phyloP scores from a whole-genome alignment of 805 yeast genomes.

The Candida boidinii region DNA sequence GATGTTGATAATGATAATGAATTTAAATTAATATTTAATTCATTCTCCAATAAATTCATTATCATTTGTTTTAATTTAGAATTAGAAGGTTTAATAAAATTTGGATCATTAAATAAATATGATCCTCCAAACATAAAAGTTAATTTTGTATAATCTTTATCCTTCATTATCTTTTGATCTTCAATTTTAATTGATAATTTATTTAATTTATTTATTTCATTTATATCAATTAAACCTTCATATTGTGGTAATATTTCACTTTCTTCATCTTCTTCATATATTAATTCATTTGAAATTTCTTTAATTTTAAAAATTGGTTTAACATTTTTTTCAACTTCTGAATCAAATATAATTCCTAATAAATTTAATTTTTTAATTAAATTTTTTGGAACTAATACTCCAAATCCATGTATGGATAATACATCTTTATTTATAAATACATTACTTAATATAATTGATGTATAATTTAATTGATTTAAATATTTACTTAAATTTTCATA shows the following conservation, averaged over 20 bases:
- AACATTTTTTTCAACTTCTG: constrained; percentile 63
- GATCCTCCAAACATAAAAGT: constrained; percentile 94
- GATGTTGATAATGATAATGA: too few species aligned
- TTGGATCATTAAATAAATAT: constrained; percentile 12
- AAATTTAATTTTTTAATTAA: constrained; percentile 38
- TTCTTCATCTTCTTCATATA: constrained; percentile 2
- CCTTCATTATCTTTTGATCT: constrained; percentile 8
- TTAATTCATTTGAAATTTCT: constrained; percentile 8
- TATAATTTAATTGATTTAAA: constrained; percentile 25
- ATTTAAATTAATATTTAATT: constrained; percentile 13
- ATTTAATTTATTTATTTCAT: constrained; percentile 5
- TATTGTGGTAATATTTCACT: too few species aligned
- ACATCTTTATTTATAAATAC: constrained; percentile 39
- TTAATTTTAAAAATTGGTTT: constrained; percentile 13
- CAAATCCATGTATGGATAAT: constrained; percentile 60
- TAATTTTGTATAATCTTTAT: constrained; percentile 49
- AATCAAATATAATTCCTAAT: constrained; percentile 86
- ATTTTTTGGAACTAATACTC: constrained; percentile 70
- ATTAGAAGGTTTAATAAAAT: constrained; percentile 8
- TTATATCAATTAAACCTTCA: not conserved
- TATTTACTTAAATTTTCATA: constrained; percentile 6
- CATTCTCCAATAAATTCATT: constrained; percentile 12
- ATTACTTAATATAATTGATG: constrained; percentile 58
- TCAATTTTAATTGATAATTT: constrained; percentile 11
- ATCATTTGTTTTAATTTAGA: constrained; percentile 15